Evolutionary conservation across 495 filamentous ascomycete species (phyloP).

Genomic region (Parachaetomium inaequale): DNA sequence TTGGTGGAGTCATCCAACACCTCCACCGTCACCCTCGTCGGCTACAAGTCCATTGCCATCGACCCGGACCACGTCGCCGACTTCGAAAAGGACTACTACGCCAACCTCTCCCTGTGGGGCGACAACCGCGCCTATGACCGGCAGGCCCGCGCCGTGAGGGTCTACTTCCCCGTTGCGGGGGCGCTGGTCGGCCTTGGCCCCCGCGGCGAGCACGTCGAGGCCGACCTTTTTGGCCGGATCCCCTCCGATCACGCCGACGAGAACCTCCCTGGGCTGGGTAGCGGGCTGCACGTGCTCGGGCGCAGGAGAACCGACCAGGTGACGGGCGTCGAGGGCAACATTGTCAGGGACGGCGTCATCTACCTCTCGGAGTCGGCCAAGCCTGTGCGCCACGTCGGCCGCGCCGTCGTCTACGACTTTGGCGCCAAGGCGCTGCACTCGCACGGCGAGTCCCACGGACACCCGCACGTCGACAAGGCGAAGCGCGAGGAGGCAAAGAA

Average conservation of each 20-base stretch:
- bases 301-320: neutral
- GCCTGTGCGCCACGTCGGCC: neutral
- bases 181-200: neutral
- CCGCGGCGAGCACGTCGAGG: neutral
- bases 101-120: neutral
- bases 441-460: neutral
- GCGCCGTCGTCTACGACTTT: neutral
- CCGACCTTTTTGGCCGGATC: neutral
- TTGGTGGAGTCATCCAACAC: neutral
- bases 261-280: neutral
- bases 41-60: neutral
- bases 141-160: neutral
- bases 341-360: neutral
- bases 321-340: neutral
- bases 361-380: neutral
- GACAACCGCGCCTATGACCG: neutral
- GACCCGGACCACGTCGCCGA: neutral
- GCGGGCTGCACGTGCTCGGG: neutral
- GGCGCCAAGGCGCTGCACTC: neutral
- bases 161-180: neutral
- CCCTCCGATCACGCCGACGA: neutral
- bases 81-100: neutral
- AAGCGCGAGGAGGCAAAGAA: neutral
- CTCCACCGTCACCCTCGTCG: neutral
- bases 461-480: neutral